Evolutionary conservation across 192 early-diverging fungal genomes (phyloP).

Genomic region (Gamsiella multidivaricata): DNA sequence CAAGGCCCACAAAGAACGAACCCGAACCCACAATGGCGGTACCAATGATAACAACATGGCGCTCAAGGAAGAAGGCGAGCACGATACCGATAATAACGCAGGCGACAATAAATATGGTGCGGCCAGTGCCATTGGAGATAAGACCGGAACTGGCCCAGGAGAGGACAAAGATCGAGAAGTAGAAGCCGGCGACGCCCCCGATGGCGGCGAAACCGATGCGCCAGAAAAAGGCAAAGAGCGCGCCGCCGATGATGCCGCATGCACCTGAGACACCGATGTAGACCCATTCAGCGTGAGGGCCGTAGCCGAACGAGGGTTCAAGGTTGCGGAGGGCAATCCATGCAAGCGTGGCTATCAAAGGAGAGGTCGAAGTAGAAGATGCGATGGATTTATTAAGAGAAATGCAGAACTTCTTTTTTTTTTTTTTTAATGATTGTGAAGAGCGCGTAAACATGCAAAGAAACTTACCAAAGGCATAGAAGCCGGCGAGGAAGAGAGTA

Average conservation of each 20-base stretch:
- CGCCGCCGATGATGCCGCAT: constrained; percentile 72
- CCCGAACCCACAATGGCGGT: constrained; percentile 83
- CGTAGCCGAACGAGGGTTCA: constrained; percentile 51
- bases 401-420: not conserved
- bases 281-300: constrained; percentile 51
- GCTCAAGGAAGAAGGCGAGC: constrained; percentile 71
- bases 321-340: constrained; percentile 60
- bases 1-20: constrained; percentile 79
- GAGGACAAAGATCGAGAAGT: constrained; percentile 75
- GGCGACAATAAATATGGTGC: constrained; percentile 74
- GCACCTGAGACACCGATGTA: constrained; percentile 67
- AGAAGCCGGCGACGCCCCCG: constrained; percentile 82
- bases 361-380: not conserved
- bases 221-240: constrained; percentile 69
- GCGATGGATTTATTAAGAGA: not conserved
- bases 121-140: constrained; percentile 68
- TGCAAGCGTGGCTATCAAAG: constrained; percentile 46
- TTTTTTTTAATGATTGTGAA: not conserved
- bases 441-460: constrained; percentile 16
- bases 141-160: constrained; percentile 68
- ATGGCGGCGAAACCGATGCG: constrained; percentile 76
- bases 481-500: constrained; percentile 80
- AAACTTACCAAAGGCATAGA: constrained; percentile 69
- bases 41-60: constrained; percentile 70
- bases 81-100: constrained; percentile 68